Percentiles rank a stretch among this genome's conserved stretches.
These are phyloP conservation scores for Closterium sp. DNA, from an alignment of 139 green algal species.

Conservation along the genomic window DNA sequence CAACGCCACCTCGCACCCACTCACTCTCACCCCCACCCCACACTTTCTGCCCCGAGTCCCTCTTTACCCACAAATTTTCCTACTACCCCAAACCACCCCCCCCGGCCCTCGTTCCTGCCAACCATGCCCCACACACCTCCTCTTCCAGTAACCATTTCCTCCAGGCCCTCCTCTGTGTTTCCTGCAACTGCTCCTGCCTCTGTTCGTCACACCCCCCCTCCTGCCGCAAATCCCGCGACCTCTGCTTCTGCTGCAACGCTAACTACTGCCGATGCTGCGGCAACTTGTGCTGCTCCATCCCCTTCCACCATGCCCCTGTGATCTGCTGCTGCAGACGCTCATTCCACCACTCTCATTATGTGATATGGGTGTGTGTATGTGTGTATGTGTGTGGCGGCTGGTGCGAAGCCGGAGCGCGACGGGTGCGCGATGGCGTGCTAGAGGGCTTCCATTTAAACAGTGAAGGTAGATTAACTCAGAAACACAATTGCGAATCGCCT, in stretches of 20 bases:
- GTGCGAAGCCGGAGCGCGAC: too few relatives aligned
- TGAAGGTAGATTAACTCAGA: too few relatives aligned
- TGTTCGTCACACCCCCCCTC: not conserved
- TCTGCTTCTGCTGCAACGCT: not conserved
- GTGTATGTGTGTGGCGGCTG: too few relatives aligned
- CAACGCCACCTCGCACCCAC: not conserved
- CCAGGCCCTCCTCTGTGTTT: not conserved
- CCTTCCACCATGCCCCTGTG: too few relatives aligned
- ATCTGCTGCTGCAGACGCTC: not conserved
- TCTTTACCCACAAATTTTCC: not conserved
- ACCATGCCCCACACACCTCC: not conserved
- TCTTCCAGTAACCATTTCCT: not conserved
- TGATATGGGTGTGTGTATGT: too few relatives aligned
- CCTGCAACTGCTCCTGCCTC: not conserved
- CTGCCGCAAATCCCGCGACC: not conserved
- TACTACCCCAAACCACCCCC: not conserved
- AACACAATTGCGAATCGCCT: too few relatives aligned
- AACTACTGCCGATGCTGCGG: not conserved
- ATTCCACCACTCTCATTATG: too few relatives aligned
- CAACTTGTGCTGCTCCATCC: not conserved
- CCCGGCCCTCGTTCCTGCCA: not conserved
- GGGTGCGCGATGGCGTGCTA: too few relatives aligned
- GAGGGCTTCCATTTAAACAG: too few relatives aligned
- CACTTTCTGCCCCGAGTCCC: not conserved
- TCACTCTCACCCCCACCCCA: not conserved